Evolutionary conservation across 768 basidiomycete species (phyloP).

Genomic region (Hydnum rufescens): DNA sequence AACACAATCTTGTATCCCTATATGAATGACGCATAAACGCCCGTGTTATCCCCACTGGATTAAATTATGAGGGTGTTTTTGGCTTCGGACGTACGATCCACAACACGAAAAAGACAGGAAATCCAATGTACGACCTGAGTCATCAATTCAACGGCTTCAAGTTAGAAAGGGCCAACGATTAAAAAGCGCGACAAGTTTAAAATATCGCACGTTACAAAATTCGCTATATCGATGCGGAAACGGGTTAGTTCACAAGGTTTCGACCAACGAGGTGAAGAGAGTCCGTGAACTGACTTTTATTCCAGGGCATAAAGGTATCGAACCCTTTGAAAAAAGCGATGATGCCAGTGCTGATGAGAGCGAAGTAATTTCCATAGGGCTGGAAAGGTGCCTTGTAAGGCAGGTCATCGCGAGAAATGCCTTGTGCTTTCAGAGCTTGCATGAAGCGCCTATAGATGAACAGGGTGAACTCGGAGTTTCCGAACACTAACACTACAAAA

Average conservation of each 20-base stretch:
- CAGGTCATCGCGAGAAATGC: constrained; percentile 23
- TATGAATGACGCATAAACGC: too few species aligned
- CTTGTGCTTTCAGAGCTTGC: constrained; percentile 26
- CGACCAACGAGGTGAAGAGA: neutral
- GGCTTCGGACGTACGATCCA: constrained; percentile 3
- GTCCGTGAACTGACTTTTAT: constrained; percentile 10
- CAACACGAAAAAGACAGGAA: constrained; percentile 11
- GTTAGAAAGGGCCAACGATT: too few species aligned
- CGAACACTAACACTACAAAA: neutral
- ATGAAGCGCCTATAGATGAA: constrained; percentile 28
- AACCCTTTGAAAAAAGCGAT: constrained; percentile 16
- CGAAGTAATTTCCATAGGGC: constrained; percentile 14
- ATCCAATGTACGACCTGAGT: constrained; percentile 18
- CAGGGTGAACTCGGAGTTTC: neutral
- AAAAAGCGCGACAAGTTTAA: too few species aligned
- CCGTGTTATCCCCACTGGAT: too few species aligned
- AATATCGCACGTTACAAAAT: constrained; percentile 35
- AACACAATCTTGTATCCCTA: constrained; percentile 7
- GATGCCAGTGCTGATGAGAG: constrained; percentile 14
- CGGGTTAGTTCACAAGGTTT: neutral
- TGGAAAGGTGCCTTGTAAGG: constrained; percentile 22
- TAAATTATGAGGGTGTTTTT: neutral
- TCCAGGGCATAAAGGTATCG: constrained; percentile 26
- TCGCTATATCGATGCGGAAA: constrained; percentile 19
- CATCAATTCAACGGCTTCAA: neutral